Conservation (phyloP, 306 rosid species). For the Malus asiatica region DNA sequence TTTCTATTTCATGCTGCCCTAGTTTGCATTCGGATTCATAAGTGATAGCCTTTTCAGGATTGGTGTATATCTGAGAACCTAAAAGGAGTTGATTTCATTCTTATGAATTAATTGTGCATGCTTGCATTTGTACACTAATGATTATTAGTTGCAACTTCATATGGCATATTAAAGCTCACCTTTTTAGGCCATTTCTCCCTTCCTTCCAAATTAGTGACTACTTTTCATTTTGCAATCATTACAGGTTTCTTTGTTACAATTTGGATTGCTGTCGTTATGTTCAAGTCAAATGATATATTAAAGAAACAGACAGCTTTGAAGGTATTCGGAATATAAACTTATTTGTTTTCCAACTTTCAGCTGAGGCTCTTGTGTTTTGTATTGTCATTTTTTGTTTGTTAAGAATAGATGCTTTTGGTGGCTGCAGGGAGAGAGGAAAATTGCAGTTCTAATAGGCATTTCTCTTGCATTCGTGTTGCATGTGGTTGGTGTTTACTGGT, state of each 20-base stretch:
- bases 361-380: not conserved
- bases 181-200: not conserved
- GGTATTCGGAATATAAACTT: not conserved
- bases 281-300: slow-evolving; percentile 86
- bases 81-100: not conserved
- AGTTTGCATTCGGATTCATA: not conserved
- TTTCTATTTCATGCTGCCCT: not conserved
- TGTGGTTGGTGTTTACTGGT: slow-evolving; percentile 86
- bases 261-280: slow-evolving; percentile 90
- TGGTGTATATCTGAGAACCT: not conserved
- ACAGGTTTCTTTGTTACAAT: slow-evolving; percentile 56
- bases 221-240: not conserved
- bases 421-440: slow-evolving; percentile 94
- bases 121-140: not conserved
- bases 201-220: not conserved
- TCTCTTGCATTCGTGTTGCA: slow-evolving; percentile 73
- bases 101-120: not conserved
- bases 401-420: slow-evolving; percentile 18
- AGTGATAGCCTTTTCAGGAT: not conserved
- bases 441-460: slow-evolving; percentile 58
- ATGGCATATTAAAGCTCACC: not conserved
- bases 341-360: not conserved
- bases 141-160: not conserved
- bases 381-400: slow-evolving; percentile 5
- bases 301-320: slow-evolving; percentile 64